A percentile compares a stretch with the other conserved stretches of the same genome.
phyloP scores from a whole-genome alignment of 257 asterid genomes.

The Forsythia suspensa region DNA sequence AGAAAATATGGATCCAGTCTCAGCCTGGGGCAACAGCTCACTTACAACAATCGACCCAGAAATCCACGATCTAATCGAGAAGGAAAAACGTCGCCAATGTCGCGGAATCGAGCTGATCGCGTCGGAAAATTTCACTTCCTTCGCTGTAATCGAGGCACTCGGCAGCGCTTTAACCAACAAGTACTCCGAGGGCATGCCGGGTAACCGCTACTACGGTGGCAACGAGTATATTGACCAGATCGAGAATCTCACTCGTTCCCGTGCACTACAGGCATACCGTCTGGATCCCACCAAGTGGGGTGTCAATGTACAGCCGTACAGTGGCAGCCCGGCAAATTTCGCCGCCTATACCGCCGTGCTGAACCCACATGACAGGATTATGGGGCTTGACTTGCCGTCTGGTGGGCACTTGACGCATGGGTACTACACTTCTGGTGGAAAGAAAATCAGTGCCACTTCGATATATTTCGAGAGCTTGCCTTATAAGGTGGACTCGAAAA shows the following conservation, averaged over 20 bases:
- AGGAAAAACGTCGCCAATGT: slow-evolving; percentile 68
- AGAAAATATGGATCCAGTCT: slow-evolving; percentile 47
- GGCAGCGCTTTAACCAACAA: slow-evolving; percentile 63
- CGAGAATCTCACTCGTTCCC: slow-evolving; percentile 63
- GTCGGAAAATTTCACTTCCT: slow-evolving; percentile 82
- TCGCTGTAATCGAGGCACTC: slow-evolving; percentile 65
- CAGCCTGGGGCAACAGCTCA: slow-evolving; percentile 56
- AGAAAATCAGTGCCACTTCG: slow-evolving; percentile 90
- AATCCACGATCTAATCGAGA: slow-evolving; percentile 58
- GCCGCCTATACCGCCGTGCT: slow-evolving; percentile 82
- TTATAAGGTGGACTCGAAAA: slow-evolving; percentile 71
- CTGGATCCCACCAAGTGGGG: slow-evolving; percentile 62
- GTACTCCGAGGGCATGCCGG: slow-evolving; percentile 65
- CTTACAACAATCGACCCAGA: slow-evolving; percentile 51
- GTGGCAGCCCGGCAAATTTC: slow-evolving; percentile 72
- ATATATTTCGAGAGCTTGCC: slow-evolving; percentile 92
- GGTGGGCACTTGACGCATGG: slow-evolving; percentile 89
- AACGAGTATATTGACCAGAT: slow-evolving; percentile 60
- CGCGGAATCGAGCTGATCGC: slow-evolving; percentile 70
- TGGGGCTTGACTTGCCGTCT: slow-evolving; percentile 84
- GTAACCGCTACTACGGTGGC: slow-evolving; percentile 64
- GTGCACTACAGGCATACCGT: slow-evolving; percentile 63
- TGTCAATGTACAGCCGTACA: slow-evolving; percentile 72
- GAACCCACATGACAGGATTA: slow-evolving; percentile 77
- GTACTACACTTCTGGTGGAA: slow-evolving; percentile 73